A percentile compares a stretch with the other conserved stretches of the same genome.
These are phyloP conservation scores for Neurospora sublineolata DNA, from an alignment of 495 filamentous ascomycete genomes.

Conservation along the genomic window DNA sequence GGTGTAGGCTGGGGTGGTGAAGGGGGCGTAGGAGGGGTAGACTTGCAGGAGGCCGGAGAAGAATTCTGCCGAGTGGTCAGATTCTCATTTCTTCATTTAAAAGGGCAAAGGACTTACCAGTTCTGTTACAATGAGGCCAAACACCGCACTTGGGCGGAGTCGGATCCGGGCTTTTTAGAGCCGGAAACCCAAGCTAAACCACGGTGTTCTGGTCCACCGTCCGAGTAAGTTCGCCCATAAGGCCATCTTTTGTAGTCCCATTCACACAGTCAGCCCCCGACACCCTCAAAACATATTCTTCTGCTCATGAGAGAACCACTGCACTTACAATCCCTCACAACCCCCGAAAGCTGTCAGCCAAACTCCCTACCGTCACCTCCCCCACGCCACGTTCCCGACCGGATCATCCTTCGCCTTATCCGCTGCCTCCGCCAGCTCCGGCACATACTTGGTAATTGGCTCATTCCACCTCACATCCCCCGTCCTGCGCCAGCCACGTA, in stretches of 20 bases:
- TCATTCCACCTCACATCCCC: slow-evolving; percentile 29
- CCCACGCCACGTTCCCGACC: slow-evolving; percentile 37
- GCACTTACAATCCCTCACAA: slow-evolving; percentile 34
- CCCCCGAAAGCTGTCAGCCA: slow-evolving; percentile 43
- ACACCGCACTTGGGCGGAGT: slow-evolving; percentile 31
- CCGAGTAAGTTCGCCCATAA: slow-evolving; percentile 32
- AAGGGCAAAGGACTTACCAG: slow-evolving; percentile 15
- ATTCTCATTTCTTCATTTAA: neutral
- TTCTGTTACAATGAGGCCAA: slow-evolving; percentile 22
- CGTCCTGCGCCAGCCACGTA: slow-evolving; percentile 34
- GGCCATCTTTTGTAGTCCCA: slow-evolving; percentile 17
- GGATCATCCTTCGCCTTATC: slow-evolving; percentile 22
- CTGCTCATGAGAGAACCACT: neutral
- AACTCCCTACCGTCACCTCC: slow-evolving; percentile 40
- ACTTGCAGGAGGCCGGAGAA: slow-evolving; percentile 37
- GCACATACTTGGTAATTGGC: slow-evolving; percentile 42
- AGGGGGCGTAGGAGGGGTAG: slow-evolving; percentile 38
- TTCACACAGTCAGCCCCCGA: neutral
- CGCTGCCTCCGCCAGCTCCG: slow-evolving; percentile 35
- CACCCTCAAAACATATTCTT: neutral
- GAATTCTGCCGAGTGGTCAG: slow-evolving; percentile 30
- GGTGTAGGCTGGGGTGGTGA: slow-evolving; percentile 42
- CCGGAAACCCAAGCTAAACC: slow-evolving; percentile 29
- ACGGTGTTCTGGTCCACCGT: slow-evolving; percentile 22
- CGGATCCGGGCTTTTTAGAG: slow-evolving; percentile 26